Evolutionary conservation across 495 filamentous ascomycete species (phyloP), one percentile per base, ranked within the genome.

Genomic region (Astrocystis sublimbata): DNA sequence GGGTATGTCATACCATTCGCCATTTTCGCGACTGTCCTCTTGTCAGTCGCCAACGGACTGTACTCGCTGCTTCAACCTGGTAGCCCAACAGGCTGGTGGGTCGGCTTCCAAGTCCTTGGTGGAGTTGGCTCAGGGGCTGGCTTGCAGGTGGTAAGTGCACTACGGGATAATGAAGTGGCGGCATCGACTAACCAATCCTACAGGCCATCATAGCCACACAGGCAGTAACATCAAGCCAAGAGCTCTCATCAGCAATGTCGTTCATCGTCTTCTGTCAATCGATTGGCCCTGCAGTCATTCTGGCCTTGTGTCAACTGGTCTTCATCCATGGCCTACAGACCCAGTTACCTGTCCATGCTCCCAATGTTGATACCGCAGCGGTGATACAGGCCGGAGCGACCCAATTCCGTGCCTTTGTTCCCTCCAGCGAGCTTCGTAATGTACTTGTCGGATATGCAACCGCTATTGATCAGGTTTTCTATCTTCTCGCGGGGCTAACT

Each of bases 131-230:
- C 6, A 5, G 47, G 47, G 5, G 1, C 33, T 1, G 47, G 1
- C 19, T 9, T 51, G 3, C n/a, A 47, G 3, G 3, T 30, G 10
- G 45, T 47, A 21, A 12, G 45, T 47, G 6, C 28, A n/a, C n/a
- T n/a, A n/a, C n/a, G n/a, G n/a, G n/a, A n/a, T n/a, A n/a, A n/a
- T n/a, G n/a, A n/a, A n/a, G n/a, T n/a, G n/a, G n/a, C n/a, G n/a
- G n/a, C n/a, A n/a, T n/a, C n/a, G n/a, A n/a, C n/a, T n/a, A n/a
- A 2, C 43, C 3, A 47, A 21, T 26, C 43, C 28, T n/a, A 42
- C 15, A 42, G 68, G 60, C 81, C 15, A 67, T 84, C 31, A 73
- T 85, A 42, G 76, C 83, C 8, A 71, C 80, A 30, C 84, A 86
- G 68, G 78, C 76, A 66, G 56, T 62, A 9, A 66, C 82, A 13